These are phyloP conservation scores for Fusarium proliferatum DNA, from an alignment of 2,329 filamentous ascomycete genomes.

Conservation along the genomic window DNA sequence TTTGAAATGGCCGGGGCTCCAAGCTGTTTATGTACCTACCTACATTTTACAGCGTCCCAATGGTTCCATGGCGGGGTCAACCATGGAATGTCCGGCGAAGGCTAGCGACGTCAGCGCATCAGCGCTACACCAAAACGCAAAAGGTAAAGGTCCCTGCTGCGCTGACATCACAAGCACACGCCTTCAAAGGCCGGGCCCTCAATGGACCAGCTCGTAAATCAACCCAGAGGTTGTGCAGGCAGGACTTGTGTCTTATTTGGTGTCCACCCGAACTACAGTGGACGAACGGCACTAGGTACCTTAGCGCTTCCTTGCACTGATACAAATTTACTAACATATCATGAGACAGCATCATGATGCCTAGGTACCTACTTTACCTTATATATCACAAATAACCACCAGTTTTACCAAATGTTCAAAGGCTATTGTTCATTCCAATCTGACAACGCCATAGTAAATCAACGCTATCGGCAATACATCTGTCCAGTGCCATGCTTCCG, in stretches of 20 bases:
- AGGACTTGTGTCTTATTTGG: background rate
- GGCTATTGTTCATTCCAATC: slow-evolving; percentile 6
- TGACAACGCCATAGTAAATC: slow-evolving; percentile 23
- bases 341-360: slow-evolving; percentile 20
- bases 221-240: background rate
- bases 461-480: slow-evolving; percentile 2
- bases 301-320: background rate
- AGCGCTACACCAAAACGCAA: slow-evolving; percentile 32
- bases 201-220: background rate
- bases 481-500: slow-evolving; percentile 23
- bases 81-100: slow-evolving; percentile 24
- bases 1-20: slow-evolving; percentile 14
- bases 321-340: slow-evolving; percentile 1
- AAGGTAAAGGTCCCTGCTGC: slow-evolving; percentile 8
- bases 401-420: background rate
- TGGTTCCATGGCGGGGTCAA: slow-evolving; percentile 39
- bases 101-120: slow-evolving; percentile 43
- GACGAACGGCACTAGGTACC: background rate
- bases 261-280: background rate
- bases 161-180: slow-evolving; percentile 37
- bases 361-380: background rate
- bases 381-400: background rate
- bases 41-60: slow-evolving; percentile 1
- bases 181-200: background rate
- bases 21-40: slow-evolving; percentile 23